A percentile compares a stretch with the other conserved stretches of the same genome.
Conservation (phyloP, 805 yeast species). For the Dipodascus geniculatus region DNA sequence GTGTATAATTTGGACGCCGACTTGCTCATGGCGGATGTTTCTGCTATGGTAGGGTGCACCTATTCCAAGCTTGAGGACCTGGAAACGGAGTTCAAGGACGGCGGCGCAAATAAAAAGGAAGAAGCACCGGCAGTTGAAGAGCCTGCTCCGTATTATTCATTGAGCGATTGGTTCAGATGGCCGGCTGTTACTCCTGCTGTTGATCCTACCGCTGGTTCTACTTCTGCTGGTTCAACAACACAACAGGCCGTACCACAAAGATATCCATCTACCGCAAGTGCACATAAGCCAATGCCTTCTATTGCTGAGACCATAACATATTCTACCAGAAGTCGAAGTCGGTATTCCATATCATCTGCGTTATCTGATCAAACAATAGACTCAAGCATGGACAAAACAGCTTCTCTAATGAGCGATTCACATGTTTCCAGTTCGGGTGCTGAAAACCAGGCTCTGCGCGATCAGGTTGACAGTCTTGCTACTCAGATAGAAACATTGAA, state of each 20-base stretch:
- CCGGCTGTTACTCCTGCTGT: background rate
- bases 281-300: background rate
- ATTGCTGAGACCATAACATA: background rate
- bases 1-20: constrained; percentile 29
- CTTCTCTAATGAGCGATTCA: constrained; percentile 1
- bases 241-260: constrained; percentile 8
- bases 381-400: constrained; percentile 5
- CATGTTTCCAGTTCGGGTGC: background rate
- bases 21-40: constrained; percentile 24
- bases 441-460: constrained; percentile 2
- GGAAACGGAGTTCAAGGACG: constrained; percentile 3
- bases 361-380: background rate
- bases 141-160: background rate
- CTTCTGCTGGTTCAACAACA: constrained; percentile 4
- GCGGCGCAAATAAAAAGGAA: background rate
- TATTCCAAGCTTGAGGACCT: constrained; percentile 12
- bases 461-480: background rate
- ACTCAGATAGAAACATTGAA: background rate
- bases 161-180: constrained; percentile 2
- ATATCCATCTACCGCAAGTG: constrained; percentile 11
- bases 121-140: background rate
- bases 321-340: background rate
- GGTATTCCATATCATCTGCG: background rate
- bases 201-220: background rate
- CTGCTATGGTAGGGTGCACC: constrained; percentile 3